A percentile compares a stretch with the other conserved stretches of the same genome.
Evolutionary conservation across 2,329 filamentous ascomycete genomes (phyloP).

Genomic region (Fusarium odoratissimum): DNA sequence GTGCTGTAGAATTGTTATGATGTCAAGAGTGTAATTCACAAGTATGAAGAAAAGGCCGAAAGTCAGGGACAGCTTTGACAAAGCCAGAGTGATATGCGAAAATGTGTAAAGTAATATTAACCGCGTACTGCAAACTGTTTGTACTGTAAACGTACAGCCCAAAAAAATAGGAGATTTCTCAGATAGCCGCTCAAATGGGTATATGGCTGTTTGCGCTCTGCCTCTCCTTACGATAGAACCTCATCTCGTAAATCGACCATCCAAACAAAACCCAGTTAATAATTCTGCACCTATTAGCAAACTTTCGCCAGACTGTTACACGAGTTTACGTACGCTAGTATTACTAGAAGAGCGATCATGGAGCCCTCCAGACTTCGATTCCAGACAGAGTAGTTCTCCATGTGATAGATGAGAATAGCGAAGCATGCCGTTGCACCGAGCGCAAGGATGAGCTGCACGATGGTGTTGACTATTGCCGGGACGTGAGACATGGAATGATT

Average conservation of each 20-base stretch:
- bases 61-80: background rate
- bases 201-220: conserved; percentile 29
- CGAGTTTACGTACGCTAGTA: conserved; percentile 36
- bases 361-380: conserved; percentile 26
- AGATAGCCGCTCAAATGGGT: conserved; percentile 25
- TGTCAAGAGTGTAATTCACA: background rate
- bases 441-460: conserved; percentile 39
- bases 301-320: rapidly evolving
- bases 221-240: conserved; percentile 8
- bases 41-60: background rate
- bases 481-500: conserved; percentile 37
- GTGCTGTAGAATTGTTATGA: background rate
- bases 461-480: conserved; percentile 22
- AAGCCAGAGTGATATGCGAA: background rate
- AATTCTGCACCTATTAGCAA: conserved; percentile 25
- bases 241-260: conserved; percentile 33
- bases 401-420: conserved; percentile 36
- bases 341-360: conserved; percentile 40
- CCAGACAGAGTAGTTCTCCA: conserved; percentile 30
- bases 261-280: conserved; percentile 36
- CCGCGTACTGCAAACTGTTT: too few species aligned
- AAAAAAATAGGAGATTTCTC: background rate
- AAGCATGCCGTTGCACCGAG: conserved; percentile 40
- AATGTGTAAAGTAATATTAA: background rate
- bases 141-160: background rate